Conservation (phyloP, 2,329 filamentous ascomycete species). For the Microthyrium microscopicum region DNA sequence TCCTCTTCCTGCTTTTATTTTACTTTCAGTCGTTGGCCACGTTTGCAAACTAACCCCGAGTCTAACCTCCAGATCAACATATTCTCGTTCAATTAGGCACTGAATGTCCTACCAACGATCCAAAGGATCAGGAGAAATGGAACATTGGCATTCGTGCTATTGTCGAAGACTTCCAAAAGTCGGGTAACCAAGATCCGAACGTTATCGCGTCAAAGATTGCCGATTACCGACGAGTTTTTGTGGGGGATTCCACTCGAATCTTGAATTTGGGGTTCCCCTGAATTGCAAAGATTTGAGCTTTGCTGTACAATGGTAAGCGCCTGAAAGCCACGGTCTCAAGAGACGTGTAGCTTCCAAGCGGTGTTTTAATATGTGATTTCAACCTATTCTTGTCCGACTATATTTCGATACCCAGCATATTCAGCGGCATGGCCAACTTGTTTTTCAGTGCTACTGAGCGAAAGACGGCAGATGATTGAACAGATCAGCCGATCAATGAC, state of each 20-base stretch:
- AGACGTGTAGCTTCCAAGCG: no score
- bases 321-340: no score
- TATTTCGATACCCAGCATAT: no score
- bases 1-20: constrained; percentile 11
- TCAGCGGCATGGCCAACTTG: neutral
- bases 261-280: constrained; percentile 17
- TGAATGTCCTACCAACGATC: constrained; percentile 42
- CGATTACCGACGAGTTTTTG: constrained; percentile 22
- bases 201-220: constrained; percentile 22
- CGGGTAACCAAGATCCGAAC: constrained; percentile 21
- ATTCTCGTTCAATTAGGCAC: constrained; percentile 57
- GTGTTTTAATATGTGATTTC: no score
- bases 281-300: no score
- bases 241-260: constrained; percentile 23
- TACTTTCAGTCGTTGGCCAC: constrained; percentile 16
- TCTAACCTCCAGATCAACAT: constrained; percentile 46
- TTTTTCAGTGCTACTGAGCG: no score
- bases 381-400: no score
- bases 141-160: constrained; percentile 21
- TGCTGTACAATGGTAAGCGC: no score
- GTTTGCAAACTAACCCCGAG: constrained; percentile 12
- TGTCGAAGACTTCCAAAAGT: constrained; percentile 20
- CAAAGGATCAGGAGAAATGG: constrained; percentile 39
- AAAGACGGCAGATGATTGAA: no score
- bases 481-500: no score